A percentile compares a stretch with the other conserved stretches of the same genome.
phyloP scores from a whole-genome alignment of 139 green algal genomes.

The Prasinococcaceae sp. region DNA sequence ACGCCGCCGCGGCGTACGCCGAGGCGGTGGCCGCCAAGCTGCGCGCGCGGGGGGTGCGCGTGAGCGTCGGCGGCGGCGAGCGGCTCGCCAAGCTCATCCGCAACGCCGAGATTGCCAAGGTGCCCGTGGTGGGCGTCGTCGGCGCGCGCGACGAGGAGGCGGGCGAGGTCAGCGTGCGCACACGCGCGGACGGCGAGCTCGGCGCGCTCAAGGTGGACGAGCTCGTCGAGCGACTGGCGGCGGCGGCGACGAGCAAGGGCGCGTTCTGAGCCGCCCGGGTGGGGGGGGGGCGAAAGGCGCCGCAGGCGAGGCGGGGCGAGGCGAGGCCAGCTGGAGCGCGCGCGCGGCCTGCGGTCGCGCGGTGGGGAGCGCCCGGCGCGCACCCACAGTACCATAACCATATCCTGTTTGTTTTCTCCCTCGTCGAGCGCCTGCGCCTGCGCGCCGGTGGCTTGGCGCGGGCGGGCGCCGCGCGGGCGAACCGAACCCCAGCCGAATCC shows the following conservation, averaged over 20 bases:
- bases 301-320: too few relatives aligned
- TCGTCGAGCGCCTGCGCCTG: too few relatives aligned
- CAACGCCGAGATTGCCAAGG: slow-evolving; percentile 33
- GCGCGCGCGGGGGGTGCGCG: slow-evolving; percentile 20
- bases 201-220: slow-evolving; percentile 19
- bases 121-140: slow-evolving; percentile 29
- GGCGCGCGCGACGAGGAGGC: slow-evolving; percentile 13
- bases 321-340: too few relatives aligned
- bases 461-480: too few relatives aligned
- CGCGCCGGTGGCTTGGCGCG: too few relatives aligned
- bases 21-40: slow-evolving; percentile 44
- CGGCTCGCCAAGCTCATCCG: slow-evolving; percentile 34
- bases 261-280: too few relatives aligned
- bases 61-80: slow-evolving; percentile 21
- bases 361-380: too few relatives aligned
- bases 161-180: slow-evolving; percentile 18
- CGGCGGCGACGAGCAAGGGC: neutral
- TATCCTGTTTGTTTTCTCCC: too few relatives aligned
- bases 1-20: slow-evolving; percentile 45
- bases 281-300: too few relatives aligned
- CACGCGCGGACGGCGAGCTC: slow-evolving; percentile 17
- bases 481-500: too few relatives aligned
- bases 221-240: slow-evolving; percentile 8
- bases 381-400: too few relatives aligned
- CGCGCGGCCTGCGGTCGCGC: too few relatives aligned